phyloP scores from a whole-genome alignment of 805 yeast species.

The Naumovozyma dairenensis region DNA sequence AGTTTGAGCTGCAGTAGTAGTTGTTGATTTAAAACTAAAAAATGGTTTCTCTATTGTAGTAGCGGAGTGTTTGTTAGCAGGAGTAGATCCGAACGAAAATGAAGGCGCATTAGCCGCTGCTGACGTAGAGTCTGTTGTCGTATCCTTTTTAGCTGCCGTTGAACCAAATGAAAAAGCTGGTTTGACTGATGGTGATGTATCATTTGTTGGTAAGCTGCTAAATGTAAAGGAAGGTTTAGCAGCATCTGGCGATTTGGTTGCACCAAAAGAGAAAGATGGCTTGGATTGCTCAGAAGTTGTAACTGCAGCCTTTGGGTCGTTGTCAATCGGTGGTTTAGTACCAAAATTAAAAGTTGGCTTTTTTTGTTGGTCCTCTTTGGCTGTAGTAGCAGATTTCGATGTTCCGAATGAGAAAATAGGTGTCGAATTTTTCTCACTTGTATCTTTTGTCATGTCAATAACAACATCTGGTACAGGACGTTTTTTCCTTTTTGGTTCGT shows the following conservation, averaged over 20 bases:
- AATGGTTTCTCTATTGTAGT: not conserved
- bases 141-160: not conserved
- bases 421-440: not conserved
- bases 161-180: slow-evolving; percentile 10
- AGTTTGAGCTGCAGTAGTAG: no score
- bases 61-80: not conserved
- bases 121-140: not conserved
- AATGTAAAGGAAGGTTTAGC: slow-evolving; percentile 8
- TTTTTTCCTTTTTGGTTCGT: slow-evolving; percentile 7
- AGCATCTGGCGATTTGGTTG: not conserved
- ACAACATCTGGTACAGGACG: slow-evolving; percentile 3
- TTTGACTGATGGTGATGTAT: slow-evolving; percentile 2
- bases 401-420: slow-evolving; percentile 9
- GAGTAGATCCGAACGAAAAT: no score
- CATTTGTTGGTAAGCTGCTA: no score
- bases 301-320: not conserved
- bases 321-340: not conserved
- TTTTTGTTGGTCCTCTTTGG: not conserved
- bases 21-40: no score
- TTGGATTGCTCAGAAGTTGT: not conserved
- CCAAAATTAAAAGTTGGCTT: slow-evolving; percentile 6
- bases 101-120: slow-evolving; percentile 6
- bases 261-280: slow-evolving; percentile 7
- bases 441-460: slow-evolving; percentile 5
- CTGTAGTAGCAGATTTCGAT: slow-evolving; percentile 1